Percentiles rank a stretch among this genome's conserved stretches.
These are phyloP conservation scores for Fusarium tupiense DNA, from an alignment of 2,329 filamentous ascomycete species.

Conservation along the genomic window DNA sequence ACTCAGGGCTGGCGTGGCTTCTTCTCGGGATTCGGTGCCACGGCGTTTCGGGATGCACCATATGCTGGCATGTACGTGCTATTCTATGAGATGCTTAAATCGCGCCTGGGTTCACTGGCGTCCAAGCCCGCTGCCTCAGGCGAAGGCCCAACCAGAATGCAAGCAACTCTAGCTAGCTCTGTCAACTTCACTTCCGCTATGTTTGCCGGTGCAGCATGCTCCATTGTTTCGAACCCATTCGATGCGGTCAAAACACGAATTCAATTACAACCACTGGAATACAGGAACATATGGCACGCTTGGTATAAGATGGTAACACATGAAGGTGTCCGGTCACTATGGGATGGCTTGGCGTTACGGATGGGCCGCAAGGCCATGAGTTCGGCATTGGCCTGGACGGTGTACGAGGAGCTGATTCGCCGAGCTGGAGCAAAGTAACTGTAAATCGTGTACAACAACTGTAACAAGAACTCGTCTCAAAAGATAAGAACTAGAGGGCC, in stretches of 20 bases:
- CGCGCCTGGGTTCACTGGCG: slow-evolving; percentile 56
- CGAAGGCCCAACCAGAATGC: slow-evolving; percentile 42
- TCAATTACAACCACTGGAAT: slow-evolving; percentile 85
- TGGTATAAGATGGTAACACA: slow-evolving; percentile 80
- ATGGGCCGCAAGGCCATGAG: slow-evolving; percentile 93
- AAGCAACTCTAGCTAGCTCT: slow-evolving; percentile 57
- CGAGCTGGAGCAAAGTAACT: slow-evolving; percentile 50
- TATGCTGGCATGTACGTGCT: slow-evolving; percentile 96
- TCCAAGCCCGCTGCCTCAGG: slow-evolving; percentile 20
- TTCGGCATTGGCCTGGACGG: slow-evolving; percentile 94
- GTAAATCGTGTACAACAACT: slow-evolving; percentile 32
- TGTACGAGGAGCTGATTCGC: slow-evolving; percentile 93
- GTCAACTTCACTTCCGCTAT: slow-evolving; percentile 90
- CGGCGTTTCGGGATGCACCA: slow-evolving; percentile 91
- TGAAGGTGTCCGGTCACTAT: slow-evolving; percentile 82
- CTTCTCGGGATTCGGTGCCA: slow-evolving; percentile 93
- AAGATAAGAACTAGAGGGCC: slow-evolving; percentile 17
- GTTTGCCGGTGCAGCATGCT: slow-evolving; percentile 82
- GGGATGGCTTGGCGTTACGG: slow-evolving; percentile 85
- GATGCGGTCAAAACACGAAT: slow-evolving; percentile 96
- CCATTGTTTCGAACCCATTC: slow-evolving; percentile 92
- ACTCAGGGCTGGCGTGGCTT: slow-evolving; percentile 83
- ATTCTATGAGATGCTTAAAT: slow-evolving; percentile 89
- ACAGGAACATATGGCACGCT: slow-evolving; percentile 84
- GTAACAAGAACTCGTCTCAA: slow-evolving; percentile 37